Conservation (phyloP, 73 alveolate species). For the Tetrahymena thermophila region DNA sequence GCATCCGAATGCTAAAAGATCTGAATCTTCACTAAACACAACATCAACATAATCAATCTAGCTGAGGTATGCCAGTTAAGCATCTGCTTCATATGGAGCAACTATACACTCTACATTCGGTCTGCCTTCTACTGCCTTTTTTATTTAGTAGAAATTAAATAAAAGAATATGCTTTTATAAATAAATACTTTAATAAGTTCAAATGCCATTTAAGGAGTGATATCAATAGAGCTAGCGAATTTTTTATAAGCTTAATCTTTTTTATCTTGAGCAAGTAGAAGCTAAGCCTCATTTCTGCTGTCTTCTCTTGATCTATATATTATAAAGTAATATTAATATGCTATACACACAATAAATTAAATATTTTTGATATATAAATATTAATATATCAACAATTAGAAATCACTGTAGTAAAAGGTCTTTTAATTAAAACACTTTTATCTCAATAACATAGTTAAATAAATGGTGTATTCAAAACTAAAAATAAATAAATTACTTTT, state of each 20-base stretch:
- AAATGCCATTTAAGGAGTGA: constrained; percentile 85
- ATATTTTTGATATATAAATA: too few relatives aligned
- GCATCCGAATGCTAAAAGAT: constrained; percentile 93
- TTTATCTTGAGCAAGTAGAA: constrained; percentile 45
- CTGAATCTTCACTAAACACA: constrained; percentile 96
- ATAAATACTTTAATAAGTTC: constrained; percentile 56
- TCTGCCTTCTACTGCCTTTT: neutral
- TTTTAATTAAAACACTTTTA: neutral
- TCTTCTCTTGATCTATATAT: constrained; percentile 47
- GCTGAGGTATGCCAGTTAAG: constrained; percentile 87
- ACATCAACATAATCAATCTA: constrained; percentile 75
- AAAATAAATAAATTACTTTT: constrained; percentile 49
- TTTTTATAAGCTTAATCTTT: constrained; percentile 63
- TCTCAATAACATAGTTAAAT: neutral
- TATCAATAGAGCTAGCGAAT: constrained; percentile 75
- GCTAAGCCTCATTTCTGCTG: constrained; percentile 25
- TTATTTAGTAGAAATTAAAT: neutral
- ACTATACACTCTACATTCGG: constrained; percentile 69
- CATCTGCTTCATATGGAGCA: constrained; percentile 99
- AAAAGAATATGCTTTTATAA: neutral
- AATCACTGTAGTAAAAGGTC: too few relatives aligned
- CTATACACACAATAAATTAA: neutral
- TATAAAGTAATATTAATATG: too few relatives aligned
- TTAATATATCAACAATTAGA: too few relatives aligned
- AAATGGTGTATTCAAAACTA: neutral